Conservation (phyloP, 2,329 filamentous ascomycete species). For the Penicillium brevicompactum region DNA sequence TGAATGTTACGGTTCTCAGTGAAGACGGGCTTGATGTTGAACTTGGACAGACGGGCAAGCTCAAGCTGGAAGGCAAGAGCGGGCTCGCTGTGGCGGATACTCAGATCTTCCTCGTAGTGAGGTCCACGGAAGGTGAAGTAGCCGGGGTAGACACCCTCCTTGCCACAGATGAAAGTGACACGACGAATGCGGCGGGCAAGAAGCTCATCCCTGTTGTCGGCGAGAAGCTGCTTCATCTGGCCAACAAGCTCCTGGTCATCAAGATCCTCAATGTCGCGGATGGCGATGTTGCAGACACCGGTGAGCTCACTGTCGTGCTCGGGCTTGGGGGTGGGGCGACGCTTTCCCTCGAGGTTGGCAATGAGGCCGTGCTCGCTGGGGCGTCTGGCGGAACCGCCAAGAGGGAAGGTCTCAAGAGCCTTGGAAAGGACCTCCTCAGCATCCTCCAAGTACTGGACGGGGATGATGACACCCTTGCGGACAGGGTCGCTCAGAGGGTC, state of each 20-base stretch:
- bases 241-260: conserved; percentile 79
- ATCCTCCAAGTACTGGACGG: conserved; percentile 91
- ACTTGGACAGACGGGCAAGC: conserved; percentile 89
- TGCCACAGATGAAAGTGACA: conserved; percentile 94
- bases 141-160: conserved; percentile 89
- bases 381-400: conserved; percentile 58
- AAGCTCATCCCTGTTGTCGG: conserved; percentile 81
- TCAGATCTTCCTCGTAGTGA: conserved; percentile 83
- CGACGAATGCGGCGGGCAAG: conserved; percentile 79
- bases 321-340: conserved; percentile 59
- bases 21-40: conserved; percentile 97
- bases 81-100: conserved; percentile 95
- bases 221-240: conserved; percentile 74
- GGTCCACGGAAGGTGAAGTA: conserved; percentile 99
- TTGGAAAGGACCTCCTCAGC: conserved; percentile 82
- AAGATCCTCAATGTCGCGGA: conserved; percentile 81
- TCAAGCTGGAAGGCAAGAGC: conserved; percentile 98
- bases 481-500: conserved; percentile 71
- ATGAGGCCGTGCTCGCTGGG: conserved; percentile 61
- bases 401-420: conserved; percentile 80
- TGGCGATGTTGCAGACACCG: conserved; percentile 87
- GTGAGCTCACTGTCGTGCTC: conserved; percentile 76
- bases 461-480: conserved; percentile 91
- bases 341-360: conserved; percentile 73
- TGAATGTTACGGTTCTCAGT: conserved; percentile 99